These are phyloP conservation scores for Colletotrichum camelliae DNA, from an alignment of 2,329 filamentous ascomycete species.

Conservation along the genomic window DNA sequence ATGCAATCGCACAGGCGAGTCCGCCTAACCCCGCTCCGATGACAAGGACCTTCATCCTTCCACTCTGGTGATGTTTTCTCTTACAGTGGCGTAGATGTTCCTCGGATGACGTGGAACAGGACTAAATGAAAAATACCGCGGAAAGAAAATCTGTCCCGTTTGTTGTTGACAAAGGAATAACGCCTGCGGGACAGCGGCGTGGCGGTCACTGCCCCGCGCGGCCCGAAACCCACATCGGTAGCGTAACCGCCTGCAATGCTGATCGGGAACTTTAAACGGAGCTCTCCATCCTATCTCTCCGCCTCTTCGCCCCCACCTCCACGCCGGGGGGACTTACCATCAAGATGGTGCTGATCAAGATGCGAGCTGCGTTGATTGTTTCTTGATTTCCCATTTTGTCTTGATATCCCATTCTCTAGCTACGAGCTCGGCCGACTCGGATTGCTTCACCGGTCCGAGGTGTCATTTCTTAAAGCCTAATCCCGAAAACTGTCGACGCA, in stretches of 20 bases:
- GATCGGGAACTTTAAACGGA: not conserved
- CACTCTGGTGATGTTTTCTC: not conserved
- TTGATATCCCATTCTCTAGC: not conserved
- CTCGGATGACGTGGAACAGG: not conserved
- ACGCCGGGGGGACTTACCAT: not conserved
- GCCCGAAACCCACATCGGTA: not conserved
- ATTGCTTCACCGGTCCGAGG: not conserved
- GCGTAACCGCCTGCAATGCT: not conserved
- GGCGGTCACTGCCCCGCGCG: not conserved
- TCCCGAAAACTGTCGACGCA: not conserved
- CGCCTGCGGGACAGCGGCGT: not conserved
- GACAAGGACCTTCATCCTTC: constrained; percentile 10
- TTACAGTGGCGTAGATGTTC: not conserved
- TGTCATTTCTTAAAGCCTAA: not conserved
- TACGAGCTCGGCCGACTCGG: not conserved
- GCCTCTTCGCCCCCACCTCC: not conserved
- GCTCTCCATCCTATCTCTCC: not conserved
- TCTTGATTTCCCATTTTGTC: not conserved
- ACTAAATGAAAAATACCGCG: not conserved
- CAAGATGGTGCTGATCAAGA: not conserved
- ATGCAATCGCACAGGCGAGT: constrained; percentile 17
- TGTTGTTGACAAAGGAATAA: not conserved
- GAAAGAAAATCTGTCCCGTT: not conserved
- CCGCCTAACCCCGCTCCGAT: constrained; percentile 15
- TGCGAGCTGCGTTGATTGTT: not conserved